Base-by-base conservation (phyloP, 768 basidiomycete species). In the Xerocomellus dryophilus region DNA sequence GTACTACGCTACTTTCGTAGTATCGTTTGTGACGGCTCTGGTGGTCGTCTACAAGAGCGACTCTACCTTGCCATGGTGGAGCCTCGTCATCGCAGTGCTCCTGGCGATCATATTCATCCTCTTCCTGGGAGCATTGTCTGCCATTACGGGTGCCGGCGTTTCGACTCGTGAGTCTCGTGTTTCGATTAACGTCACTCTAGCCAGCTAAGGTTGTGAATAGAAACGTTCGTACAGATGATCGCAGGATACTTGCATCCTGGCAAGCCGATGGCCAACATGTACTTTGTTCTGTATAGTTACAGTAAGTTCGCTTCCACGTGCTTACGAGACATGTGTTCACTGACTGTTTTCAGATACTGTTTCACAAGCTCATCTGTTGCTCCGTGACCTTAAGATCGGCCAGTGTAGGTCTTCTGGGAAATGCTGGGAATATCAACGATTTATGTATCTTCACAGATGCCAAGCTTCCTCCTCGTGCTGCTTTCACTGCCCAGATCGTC, bases 381-480 rank as follows among this genome's bases (percentile, higher is more conserved):
- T 83, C 42, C 75, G 81, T 21, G 84, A 85, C 60, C 71, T 85
- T 8, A 86, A 84, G 64, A 77, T 66, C 21, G 61, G 50, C 52
- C 69, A 64, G 56, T 66, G 65, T 63, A 54, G 4, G 53, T 35
- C 17, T 45, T 43, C 8, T 3, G 5, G 2, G 20, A 7, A 15
- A 27, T 44, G 14, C 4, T 36, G 3, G 18, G 5, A 32, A 66
- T 63, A 74, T 71, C 32, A 76, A 77, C 63, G 73, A 78, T 61
- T 76, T 7, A 59, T 38, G 1, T 11, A 18, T 46, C 5, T n/a
- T 25, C 1, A 45, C 34, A 69, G 68, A 71, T 50, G 55, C 77
- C 21, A 86, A 86, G 69, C 75, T 86, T 39, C 82, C 84, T 35
- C 85, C 85, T 42, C 81, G 83, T 9, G 78, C 78, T 32, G 81